phyloP scores from a whole-genome alignment of 129 eudicot species.

The Centrapalus pauciflorus region DNA sequence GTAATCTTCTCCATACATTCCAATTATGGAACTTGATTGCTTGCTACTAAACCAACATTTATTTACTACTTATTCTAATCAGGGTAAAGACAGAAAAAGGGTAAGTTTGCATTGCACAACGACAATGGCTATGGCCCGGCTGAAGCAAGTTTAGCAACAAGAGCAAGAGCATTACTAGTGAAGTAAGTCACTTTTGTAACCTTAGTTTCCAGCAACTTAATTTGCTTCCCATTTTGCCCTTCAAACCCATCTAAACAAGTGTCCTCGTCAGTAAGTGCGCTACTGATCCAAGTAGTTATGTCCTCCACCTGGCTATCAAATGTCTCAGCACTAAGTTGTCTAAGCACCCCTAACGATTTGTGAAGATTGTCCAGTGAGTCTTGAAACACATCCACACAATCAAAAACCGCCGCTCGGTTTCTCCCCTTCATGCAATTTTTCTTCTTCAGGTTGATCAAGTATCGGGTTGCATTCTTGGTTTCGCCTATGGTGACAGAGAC shows the following conservation, averaged over 20 bases:
- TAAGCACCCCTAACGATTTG: constrained; percentile 53
- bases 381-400: constrained; percentile 60
- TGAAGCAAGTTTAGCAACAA: constrained; percentile 75
- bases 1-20: not conserved
- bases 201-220: constrained; percentile 25
- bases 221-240: constrained; percentile 29
- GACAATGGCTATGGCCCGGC: constrained; percentile 39
- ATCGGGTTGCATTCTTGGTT: constrained; percentile 43
- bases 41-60: not conserved
- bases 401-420: constrained; percentile 42
- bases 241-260: constrained; percentile 87
- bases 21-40: constrained; percentile 5
- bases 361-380: constrained; percentile 69
- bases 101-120: constrained; percentile 5
- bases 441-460: constrained; percentile 27
- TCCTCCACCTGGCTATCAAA: constrained; percentile 55
- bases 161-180: constrained; percentile 93
- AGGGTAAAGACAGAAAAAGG: not conserved
- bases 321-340: constrained; percentile 38
- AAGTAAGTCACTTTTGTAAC: constrained; percentile 47
- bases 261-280: constrained; percentile 78
- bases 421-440: constrained; percentile 29
- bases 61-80: not conserved
- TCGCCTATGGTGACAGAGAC: constrained; percentile 79
- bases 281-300: constrained; percentile 85